Evolutionary conservation across 352 stramenopile species (phyloP).

Genomic region (Phytophthora kernoviae): DNA sequence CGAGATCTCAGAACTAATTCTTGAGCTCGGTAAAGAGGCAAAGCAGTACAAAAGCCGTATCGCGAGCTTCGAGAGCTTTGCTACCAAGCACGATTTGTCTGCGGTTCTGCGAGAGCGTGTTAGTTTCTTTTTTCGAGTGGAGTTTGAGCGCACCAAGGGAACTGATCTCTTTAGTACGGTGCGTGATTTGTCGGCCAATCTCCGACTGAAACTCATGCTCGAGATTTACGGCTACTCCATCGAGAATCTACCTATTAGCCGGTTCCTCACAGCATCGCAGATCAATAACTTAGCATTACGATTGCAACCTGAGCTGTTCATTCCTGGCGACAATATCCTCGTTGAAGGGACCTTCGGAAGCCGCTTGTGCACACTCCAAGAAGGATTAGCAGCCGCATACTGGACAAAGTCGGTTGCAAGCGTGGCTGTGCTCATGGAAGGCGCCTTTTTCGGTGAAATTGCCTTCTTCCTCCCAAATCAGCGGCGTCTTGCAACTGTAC

Average conservation of each 20-base stretch:
- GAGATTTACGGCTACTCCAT: conserved; percentile 60
- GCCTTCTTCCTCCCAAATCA: conserved; percentile 66
- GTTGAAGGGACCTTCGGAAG: conserved; percentile 41
- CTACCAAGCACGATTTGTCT: conserved; percentile 55
- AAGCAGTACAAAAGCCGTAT: conserved; percentile 67
- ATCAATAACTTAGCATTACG: conserved; percentile 53
- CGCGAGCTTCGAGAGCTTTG: conserved; percentile 67
- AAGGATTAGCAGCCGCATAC: conserved; percentile 52
- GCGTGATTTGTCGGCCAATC: conserved; percentile 58
- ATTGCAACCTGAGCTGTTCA: conserved; percentile 55
- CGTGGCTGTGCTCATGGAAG: conserved; percentile 12
- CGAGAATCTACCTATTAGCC: conserved; percentile 44
- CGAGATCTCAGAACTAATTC: conserved; percentile 70
- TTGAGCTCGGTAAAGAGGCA: conserved; percentile 63
- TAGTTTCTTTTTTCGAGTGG: conserved; percentile 58
- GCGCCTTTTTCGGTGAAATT: conserved; percentile 54
- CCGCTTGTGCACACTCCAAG: conserved; percentile 56
- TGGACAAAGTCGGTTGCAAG: conserved; percentile 17
- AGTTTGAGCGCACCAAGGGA: conserved; percentile 57
- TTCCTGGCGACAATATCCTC: conserved; percentile 14
- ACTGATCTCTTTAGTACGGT: conserved; percentile 62
- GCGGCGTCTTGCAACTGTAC: conserved; percentile 59
- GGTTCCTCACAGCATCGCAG: conserved; percentile 45
- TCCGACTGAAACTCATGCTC: conserved; percentile 62
- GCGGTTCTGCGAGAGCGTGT: conserved; percentile 52